Conservation (phyloP, 2,329 filamentous ascomycete genomes). For the Botryotinia convoluta region DNA sequence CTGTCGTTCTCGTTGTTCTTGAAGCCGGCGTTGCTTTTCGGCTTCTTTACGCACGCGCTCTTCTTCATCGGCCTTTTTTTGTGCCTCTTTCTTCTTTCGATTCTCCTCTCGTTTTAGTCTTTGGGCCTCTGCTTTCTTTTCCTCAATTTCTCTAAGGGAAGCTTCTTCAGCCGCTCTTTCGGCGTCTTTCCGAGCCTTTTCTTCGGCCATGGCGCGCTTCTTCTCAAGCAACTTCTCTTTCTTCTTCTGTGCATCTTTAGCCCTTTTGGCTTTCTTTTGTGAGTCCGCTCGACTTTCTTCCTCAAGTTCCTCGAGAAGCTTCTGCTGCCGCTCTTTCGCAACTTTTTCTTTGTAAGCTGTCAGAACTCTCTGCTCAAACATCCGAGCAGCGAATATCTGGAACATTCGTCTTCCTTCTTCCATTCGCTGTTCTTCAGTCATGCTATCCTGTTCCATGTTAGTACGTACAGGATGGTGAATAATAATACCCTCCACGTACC, state of each 20-base stretch:
- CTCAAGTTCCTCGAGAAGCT: slow-evolving; percentile 85
- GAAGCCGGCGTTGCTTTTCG: slow-evolving; percentile 73
- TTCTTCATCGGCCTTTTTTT: slow-evolving; percentile 87
- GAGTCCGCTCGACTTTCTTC: slow-evolving; percentile 76
- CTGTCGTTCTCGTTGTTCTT: slow-evolving; percentile 83
- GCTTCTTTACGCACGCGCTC: slow-evolving; percentile 81
- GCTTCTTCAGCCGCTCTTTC: slow-evolving; percentile 87
- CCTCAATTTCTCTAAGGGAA: slow-evolving; percentile 70
- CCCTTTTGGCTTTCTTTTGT: slow-evolving; percentile 86
- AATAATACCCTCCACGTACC: slow-evolving; percentile 41
- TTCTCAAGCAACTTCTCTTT: slow-evolving; percentile 91
- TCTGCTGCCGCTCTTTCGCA: slow-evolving; percentile 84
- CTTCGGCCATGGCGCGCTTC: slow-evolving; percentile 84
- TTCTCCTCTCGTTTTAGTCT: slow-evolving; percentile 83
- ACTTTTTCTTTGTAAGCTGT: slow-evolving; percentile 98
- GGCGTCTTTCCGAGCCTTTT: slow-evolving; percentile 82
- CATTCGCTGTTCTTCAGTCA: slow-evolving; percentile 99
- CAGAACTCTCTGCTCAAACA: slow-evolving; percentile 97
- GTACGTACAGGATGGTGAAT: slow-evolving; percentile 38
- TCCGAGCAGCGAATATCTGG: slow-evolving; percentile 96
- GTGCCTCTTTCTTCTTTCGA: slow-evolving; percentile 84
- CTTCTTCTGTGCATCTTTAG: slow-evolving; percentile 89
- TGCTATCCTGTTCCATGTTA: slow-evolving; percentile 67
- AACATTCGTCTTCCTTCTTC: slow-evolving; percentile 98
- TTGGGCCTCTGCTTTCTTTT: slow-evolving; percentile 76